phyloP scores from a whole-genome alignment of 768 basidiomycete genomes.

The Suillus bovinus region DNA sequence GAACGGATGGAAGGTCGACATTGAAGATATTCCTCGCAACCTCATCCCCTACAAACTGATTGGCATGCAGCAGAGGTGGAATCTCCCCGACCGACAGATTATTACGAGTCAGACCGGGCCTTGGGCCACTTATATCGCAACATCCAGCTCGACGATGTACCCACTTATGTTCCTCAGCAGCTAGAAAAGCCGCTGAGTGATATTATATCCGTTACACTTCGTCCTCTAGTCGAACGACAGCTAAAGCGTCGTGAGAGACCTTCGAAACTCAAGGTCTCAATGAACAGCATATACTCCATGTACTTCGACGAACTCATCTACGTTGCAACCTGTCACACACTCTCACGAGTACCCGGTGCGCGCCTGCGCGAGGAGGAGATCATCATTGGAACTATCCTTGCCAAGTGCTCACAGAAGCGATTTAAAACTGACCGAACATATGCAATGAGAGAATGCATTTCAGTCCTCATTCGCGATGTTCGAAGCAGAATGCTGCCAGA shows the following conservation, averaged over 20 bases:
- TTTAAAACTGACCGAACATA: constrained; percentile 60
- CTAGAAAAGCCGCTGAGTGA: constrained; percentile 30
- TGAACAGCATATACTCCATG: constrained; percentile 43
- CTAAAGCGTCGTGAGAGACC: constrained; percentile 16
- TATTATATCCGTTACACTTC: constrained; percentile 26
- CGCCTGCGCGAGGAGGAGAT: constrained; percentile 72
- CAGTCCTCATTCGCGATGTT: constrained; percentile 51
- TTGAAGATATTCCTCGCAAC: constrained; percentile 50
- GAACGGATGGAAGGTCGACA: constrained; percentile 65
- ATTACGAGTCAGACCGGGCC: constrained; percentile 70
- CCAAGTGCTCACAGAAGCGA: constrained; percentile 61
- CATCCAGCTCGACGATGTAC: constrained; percentile 45
- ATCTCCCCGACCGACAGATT: constrained; percentile 55
- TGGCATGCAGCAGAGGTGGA: constrained; percentile 70
- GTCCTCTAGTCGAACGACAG: constrained; percentile 22
- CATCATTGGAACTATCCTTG: constrained; percentile 72
- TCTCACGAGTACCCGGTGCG: constrained; percentile 55
- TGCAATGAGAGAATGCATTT: constrained; percentile 61
- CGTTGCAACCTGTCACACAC: constrained; percentile 65
- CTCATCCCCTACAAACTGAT: constrained; percentile 71
- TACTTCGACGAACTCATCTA: constrained; percentile 71
- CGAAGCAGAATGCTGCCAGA: constrained; percentile 40
- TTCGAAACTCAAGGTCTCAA: constrained; percentile 28
- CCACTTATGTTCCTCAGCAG: constrained; percentile 16
- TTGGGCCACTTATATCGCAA: constrained; percentile 72